phyloP scores from a whole-genome alignment of 2,329 filamentous ascomycete species.

The Paecilomyces sp. region DNA sequence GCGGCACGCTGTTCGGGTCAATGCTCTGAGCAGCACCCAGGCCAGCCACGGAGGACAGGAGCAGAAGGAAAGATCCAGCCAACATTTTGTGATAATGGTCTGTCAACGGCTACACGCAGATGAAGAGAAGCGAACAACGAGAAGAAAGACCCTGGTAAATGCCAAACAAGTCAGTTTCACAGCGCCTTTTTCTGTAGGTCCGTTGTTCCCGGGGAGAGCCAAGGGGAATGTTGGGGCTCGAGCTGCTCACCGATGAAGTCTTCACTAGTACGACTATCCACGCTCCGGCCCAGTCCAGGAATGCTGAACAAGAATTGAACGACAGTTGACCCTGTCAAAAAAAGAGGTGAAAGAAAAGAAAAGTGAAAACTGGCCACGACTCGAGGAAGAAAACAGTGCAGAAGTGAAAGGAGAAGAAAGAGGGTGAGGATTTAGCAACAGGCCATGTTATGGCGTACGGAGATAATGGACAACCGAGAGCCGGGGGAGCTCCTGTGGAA shows the following conservation, averaged over 20 bases:
- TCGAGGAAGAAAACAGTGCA: not conserved
- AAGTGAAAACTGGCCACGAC: not conserved
- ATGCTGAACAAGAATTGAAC: not conserved
- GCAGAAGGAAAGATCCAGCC: conserved; percentile 18
- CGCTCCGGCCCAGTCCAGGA: not conserved
- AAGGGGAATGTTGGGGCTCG: not conserved
- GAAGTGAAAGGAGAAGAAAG: not conserved
- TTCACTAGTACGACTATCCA: not conserved
- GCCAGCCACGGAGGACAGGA: conserved; percentile 21
- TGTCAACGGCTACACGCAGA: conserved; percentile 7
- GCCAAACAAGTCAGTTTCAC: not conserved
- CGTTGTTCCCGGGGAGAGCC: not conserved
- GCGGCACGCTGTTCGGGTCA: conserved; percentile 28
- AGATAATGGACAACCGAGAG: not conserved
- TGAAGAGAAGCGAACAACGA: not conserved
- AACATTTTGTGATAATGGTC: conserved; percentile 18
- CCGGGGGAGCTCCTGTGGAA: not conserved
- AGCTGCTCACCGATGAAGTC: not conserved
- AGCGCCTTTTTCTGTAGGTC: not conserved
- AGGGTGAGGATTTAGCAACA: not conserved
- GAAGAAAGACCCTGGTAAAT: not conserved
- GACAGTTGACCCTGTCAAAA: not conserved
- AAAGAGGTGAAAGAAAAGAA: not conserved
- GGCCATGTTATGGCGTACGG: not conserved
- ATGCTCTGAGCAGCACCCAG: conserved; percentile 31